Conservation (phyloP, 2,329 filamentous ascomycete species). For the Epichloe aotearoae region DNA sequence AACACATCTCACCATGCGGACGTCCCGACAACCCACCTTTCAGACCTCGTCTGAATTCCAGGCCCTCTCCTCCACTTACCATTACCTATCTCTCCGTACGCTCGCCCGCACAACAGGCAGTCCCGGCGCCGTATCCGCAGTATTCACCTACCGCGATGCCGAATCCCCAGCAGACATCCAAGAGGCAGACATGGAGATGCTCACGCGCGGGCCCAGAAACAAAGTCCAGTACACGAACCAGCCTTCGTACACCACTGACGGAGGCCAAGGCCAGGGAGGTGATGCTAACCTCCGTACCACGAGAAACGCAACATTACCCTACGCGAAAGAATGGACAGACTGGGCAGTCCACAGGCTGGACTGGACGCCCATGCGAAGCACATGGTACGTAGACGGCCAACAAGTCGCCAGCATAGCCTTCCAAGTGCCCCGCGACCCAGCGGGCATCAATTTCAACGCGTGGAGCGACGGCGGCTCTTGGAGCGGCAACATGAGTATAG, state of each 20-base stretch:
- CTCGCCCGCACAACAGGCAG: slow-evolving; percentile 34
- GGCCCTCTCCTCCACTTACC: slow-evolving; percentile 16
- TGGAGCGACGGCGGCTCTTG: slow-evolving; percentile 49
- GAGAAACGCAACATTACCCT: slow-evolving; percentile 31
- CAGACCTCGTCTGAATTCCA: slow-evolving; percentile 37
- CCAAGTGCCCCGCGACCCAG: slow-evolving; percentile 39
- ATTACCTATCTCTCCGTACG: slow-evolving; percentile 30
- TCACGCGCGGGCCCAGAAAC: slow-evolving; percentile 31
- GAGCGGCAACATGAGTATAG: slow-evolving; percentile 43
- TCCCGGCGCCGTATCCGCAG: slow-evolving; percentile 35
- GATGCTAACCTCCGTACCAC: slow-evolving; percentile 33
- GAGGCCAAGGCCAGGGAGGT: slow-evolving; percentile 20
- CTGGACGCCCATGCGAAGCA: slow-evolving; percentile 26
- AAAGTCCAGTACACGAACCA: slow-evolving; percentile 47
- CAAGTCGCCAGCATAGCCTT: slow-evolving; percentile 39
- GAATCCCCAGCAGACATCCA: slow-evolving; percentile 22
- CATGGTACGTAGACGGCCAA: slow-evolving; percentile 42
- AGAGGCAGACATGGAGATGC: slow-evolving; percentile 33
- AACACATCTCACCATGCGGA: slow-evolving; percentile 36
- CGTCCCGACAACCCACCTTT: slow-evolving; percentile 27
- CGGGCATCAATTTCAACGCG: slow-evolving; percentile 42
- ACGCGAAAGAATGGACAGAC: slow-evolving; percentile 31
- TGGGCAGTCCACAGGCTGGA: slow-evolving; percentile 40
- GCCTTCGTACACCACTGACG: slow-evolving; percentile 28
- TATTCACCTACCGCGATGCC: slow-evolving; percentile 37